A percentile compares a stretch with the other conserved stretches of the same genome.
Evolutionary conservation across 257 asterid species (phyloP).

Genomic region (Schizonepeta tenuifolia): DNA sequence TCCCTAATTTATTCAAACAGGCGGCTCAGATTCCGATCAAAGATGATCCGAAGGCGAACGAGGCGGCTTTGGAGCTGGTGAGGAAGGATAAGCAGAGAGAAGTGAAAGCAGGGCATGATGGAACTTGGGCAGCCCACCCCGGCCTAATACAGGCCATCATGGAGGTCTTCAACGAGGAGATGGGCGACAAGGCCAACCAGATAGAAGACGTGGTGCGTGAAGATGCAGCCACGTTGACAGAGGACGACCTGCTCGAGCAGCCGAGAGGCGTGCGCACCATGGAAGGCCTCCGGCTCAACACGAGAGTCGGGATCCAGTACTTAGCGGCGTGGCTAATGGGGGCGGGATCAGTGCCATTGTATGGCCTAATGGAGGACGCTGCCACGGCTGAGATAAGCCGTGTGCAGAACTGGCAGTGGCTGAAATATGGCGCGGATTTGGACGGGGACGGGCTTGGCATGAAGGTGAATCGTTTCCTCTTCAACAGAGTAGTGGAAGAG

Average conservation of each 20-base stretch:
- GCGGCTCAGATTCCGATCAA: slow-evolving; percentile 96
- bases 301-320: slow-evolving; percentile 86
- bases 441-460: slow-evolving; percentile 75
- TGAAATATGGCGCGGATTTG: slow-evolving; percentile 69
- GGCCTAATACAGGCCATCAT: slow-evolving; percentile 71
- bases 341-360: slow-evolving; percentile 84
- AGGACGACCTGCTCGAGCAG: slow-evolving; percentile 64
- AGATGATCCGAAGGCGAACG: slow-evolving; percentile 76
- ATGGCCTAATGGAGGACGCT: slow-evolving; percentile 96
- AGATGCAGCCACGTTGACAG: slow-evolving; percentile 57
- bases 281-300: slow-evolving; percentile 90
- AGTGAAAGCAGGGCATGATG: slow-evolving; percentile 92
- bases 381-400: slow-evolving; percentile 98
- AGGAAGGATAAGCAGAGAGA: slow-evolving; percentile 76
- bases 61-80: slow-evolving; percentile 79
- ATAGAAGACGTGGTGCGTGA: slow-evolving; percentile 57
- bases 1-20: slow-evolving; percentile 41
- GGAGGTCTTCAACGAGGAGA: slow-evolving; percentile 62
- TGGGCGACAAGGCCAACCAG: slow-evolving; percentile 65
- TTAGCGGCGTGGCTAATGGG: slow-evolving; percentile 87
- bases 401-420: slow-evolving; percentile 98
- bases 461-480: slow-evolving; percentile 55
- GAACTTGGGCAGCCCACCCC: slow-evolving; percentile 99
- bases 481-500: slow-evolving; percentile 72
- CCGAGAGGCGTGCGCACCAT: slow-evolving; percentile 79